Evolutionary conservation across 495 filamentous ascomycete genomes (phyloP).

Genomic region (Aspergillus sparsus): DNA sequence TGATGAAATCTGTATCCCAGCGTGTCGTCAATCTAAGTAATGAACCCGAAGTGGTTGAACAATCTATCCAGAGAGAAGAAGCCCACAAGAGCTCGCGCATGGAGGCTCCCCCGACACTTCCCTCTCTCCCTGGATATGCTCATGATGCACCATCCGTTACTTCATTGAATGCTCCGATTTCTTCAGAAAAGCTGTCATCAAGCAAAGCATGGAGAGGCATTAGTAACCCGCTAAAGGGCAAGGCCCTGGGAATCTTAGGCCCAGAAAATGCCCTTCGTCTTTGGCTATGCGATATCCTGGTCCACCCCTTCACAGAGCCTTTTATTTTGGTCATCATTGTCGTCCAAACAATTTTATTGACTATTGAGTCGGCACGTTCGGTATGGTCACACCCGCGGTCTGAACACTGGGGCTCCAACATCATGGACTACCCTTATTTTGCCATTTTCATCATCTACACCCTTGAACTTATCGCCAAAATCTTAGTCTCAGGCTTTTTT

Average conservation of each 20-base stretch:
- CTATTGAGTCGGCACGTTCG: constrained; percentile 73
- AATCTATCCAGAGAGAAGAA: constrained; percentile 68
- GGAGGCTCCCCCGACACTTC: constrained; percentile 58
- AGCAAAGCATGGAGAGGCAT: constrained; percentile 47
- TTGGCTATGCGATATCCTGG: constrained; percentile 80
- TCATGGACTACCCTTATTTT: constrained; percentile 79
- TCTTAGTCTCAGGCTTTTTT: constrained; percentile 89
- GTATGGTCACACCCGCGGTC: constrained; percentile 58
- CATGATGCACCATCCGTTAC: constrained; percentile 53
- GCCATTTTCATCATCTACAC: constrained; percentile 90
- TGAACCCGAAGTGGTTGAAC: constrained; percentile 76
- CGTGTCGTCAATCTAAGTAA: constrained; percentile 97
- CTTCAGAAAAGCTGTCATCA: constrained; percentile 45
- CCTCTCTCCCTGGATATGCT: constrained; percentile 55
- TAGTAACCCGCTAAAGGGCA: constrained; percentile 84
- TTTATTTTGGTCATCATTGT: constrained; percentile 85
- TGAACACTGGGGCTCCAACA: constrained; percentile 61
- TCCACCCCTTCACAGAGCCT: constrained; percentile 84
- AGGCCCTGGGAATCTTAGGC: constrained; percentile 79
- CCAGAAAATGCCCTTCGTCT: constrained; percentile 74
- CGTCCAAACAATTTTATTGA: constrained; percentile 80
- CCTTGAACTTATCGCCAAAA: constrained; percentile 74
- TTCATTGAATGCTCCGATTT: constrained; percentile 32
- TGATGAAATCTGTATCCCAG: constrained; percentile 95
- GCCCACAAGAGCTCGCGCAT: constrained; percentile 52